Base-by-base conservation (phyloP, 2,329 filamentous ascomycete species). In the Pseudocercospora pini-densiflorae region DNA sequence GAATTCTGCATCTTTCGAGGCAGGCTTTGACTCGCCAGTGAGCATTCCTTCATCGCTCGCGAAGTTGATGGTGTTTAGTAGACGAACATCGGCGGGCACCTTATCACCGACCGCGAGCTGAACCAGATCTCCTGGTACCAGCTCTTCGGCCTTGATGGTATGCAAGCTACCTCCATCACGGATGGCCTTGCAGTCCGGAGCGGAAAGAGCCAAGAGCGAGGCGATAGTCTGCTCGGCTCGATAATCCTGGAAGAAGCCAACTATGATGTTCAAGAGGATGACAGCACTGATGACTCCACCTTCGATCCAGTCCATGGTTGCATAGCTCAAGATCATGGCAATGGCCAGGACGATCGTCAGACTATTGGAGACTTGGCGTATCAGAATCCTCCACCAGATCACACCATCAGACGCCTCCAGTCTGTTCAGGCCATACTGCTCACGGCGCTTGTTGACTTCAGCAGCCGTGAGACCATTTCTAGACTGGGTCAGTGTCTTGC, bases 31-130 rank as follows among this genome's bases (percentile, higher is more conserved):
- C 78, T 92, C 90, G 71, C 90, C 90, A 2, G 90, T 92, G 29
- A 92, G 82, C 29, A 90, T 82, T 10, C 89, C 88, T 76, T 92
- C 89, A 65, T 94, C 91, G 63, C 89, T 90, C 61, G 91, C 91
- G 67, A 93, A 82, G 77, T 94, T 94, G 79, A 93, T 87, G 63
- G 86, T 86, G 67, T 89, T 85, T 65, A 89, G 77, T 0, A 86
- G 76, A 24, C 79, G 67, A 62, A 92, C 80, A 78, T 92, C 90
- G 36, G 90, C 90, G 4, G 90, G 89, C 40, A 92, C 84, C 57
- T 90, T 88, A 76, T 91, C 89, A 70, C 90, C 90, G 49, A 87
- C 84, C 69, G 84, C 85, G 61, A 88, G 75, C 68, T 87, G 85
- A 16, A 88, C 87, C 59, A 92, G 78, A 70, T 92, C 90, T 62